Conservation (phyloP, 208 protist species). For the Trypanosoma grayi region DNA sequence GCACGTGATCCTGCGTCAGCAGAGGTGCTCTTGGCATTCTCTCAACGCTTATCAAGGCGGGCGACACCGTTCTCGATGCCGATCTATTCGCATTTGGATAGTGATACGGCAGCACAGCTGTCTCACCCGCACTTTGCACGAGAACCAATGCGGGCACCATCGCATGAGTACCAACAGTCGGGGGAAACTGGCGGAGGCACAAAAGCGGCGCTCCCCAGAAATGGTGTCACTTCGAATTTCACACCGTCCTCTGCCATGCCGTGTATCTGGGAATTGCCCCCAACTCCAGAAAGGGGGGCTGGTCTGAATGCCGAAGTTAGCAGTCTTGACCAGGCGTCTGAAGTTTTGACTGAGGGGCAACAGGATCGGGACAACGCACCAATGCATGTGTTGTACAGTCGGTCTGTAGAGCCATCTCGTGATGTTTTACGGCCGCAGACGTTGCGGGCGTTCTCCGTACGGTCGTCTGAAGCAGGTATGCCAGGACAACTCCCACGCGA, state of each 20-base stretch:
- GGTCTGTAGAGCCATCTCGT: no score
- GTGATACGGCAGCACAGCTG: neutral
- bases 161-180: no score
- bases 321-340: neutral
- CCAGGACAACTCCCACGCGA: no score
- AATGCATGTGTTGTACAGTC: no score
- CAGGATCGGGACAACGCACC: no score
- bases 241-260: neutral
- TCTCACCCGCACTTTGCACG: neutral
- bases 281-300: neutral
- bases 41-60: neutral
- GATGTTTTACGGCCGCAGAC: no score
- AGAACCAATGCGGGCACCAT: no score
- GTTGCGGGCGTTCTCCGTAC: no score
- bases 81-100: neutral
- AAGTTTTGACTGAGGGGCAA: no score
- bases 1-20: neutral
- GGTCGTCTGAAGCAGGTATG: no score
- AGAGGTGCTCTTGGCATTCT: constrained; percentile 5
- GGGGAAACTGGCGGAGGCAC: neutral
- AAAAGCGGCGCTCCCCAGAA: neutral
- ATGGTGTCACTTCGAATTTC: no score
- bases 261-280: neutral
- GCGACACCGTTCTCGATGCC: neutral
- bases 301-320: neutral